Percentiles rank a stretch among this genome's conserved stretches.
Evolutionary conservation across 768 basidiomycete genomes (phyloP).

Genomic region (Russula brevipes): DNA sequence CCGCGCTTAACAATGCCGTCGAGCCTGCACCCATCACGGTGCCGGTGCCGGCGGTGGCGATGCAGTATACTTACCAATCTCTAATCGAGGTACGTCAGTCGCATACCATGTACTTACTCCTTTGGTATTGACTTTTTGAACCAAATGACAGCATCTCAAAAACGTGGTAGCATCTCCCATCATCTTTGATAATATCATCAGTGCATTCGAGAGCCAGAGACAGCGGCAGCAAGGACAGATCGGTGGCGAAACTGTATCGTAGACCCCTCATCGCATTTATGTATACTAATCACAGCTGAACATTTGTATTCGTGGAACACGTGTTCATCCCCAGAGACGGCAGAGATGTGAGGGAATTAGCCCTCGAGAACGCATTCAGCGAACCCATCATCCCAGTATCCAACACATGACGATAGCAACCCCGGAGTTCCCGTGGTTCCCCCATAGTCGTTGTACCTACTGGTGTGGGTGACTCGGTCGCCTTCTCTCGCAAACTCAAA

Average conservation of each 20-base stretch:
- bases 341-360: too few relatives aligned
- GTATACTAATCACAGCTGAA: neutral
- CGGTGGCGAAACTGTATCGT: neutral
- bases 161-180: neutral
- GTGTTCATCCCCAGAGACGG: neutral
- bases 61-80: constrained; percentile 12
- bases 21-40: neutral
- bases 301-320: neutral
- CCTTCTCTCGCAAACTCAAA: too few relatives aligned
- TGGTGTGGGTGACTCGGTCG: too few relatives aligned
- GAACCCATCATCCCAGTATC: too few relatives aligned
- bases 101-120: neutral
- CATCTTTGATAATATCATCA: constrained; percentile 4
- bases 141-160: constrained; percentile 8
- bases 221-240: neutral
- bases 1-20: constrained; percentile 31
- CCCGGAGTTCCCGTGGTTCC: too few relatives aligned
- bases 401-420: too few relatives aligned
- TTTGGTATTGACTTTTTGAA: neutral
- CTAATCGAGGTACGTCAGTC: constrained; percentile 11
- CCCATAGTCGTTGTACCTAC: too few relatives aligned
- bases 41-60: neutral
- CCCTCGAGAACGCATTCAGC: too few relatives aligned
- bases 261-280: neutral
- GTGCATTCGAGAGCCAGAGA: constrained; percentile 1